A percentile compares a stretch with the other conserved stretches of the same genome.
Conservation (phyloP, 1,139 yeast genomes). For the Kazachstania sp. region DNA sequence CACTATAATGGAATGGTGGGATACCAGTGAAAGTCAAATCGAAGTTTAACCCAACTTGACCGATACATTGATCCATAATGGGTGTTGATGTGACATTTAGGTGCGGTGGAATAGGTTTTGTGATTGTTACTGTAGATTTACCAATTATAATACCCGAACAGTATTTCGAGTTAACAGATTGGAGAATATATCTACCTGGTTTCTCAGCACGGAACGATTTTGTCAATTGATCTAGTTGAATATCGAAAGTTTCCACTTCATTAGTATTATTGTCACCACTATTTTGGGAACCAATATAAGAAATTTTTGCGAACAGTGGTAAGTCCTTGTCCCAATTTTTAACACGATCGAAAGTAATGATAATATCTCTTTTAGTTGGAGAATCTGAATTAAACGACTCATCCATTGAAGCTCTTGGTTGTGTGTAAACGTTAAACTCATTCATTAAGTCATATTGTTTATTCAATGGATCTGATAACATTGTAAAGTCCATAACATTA, state of each 20-base stretch:
- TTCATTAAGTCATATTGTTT: slow-evolving; percentile 42
- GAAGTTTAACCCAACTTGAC: slow-evolving; percentile 79
- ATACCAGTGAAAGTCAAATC: slow-evolving; percentile 59
- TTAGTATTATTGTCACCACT: slow-evolving; percentile 8
- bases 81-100: slow-evolving; percentile 49
- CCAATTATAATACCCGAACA: slow-evolving; percentile 58
- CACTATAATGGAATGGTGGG: slow-evolving; percentile 68
- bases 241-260: slow-evolving; percentile 18
- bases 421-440: slow-evolving; percentile 53
- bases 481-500: slow-evolving; percentile 48
- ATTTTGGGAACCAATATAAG: slow-evolving; percentile 29
- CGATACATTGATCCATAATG: slow-evolving; percentile 80
- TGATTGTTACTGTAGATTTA: slow-evolving; percentile 38
- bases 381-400: slow-evolving; percentile 34
- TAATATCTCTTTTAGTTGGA: slow-evolving; percentile 38
- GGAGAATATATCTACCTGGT: slow-evolving; percentile 58
- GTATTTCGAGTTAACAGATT: slow-evolving; percentile 44
- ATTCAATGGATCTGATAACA: slow-evolving; percentile 25
- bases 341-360: slow-evolving; percentile 29
- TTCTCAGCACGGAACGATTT: slow-evolving; percentile 27
- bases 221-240: slow-evolving; percentile 9
- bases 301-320: slow-evolving; percentile 34
- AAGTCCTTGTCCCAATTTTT: slow-evolving; percentile 15
- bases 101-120: slow-evolving; percentile 47
- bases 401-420: slow-evolving; percentile 43